These are phyloP conservation scores for Xanthoconium stramineum DNA, from an alignment of 768 basidiomycete species.

Conservation along the genomic window DNA sequence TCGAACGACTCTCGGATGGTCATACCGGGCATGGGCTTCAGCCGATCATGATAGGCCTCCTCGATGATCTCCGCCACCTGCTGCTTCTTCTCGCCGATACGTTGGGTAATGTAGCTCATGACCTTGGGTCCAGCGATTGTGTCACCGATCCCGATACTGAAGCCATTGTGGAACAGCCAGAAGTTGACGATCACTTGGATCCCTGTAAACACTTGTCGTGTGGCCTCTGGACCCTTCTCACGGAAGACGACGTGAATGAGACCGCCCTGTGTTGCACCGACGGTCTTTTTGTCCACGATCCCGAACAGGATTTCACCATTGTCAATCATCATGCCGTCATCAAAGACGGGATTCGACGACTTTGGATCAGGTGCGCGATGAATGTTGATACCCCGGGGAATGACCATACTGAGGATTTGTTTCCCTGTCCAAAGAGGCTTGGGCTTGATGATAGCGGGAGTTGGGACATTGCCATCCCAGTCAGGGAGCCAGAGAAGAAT, in stretches of 20 bases:
- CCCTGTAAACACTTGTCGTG: constrained; percentile 87
- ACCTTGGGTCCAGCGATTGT: constrained; percentile 91
- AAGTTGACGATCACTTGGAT: constrained; percentile 95
- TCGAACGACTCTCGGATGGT: constrained; percentile 99
- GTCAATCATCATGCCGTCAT: constrained; percentile 95
- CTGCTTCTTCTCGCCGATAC: constrained; percentile 77
- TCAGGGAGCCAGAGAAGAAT: constrained; percentile 97
- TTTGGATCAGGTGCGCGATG: constrained; percentile 76
- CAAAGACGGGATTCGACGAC: constrained; percentile 76
- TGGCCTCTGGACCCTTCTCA: constrained; percentile 93
- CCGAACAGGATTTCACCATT: constrained; percentile 96
- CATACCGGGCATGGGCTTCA: constrained; percentile 95
- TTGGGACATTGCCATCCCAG: constrained; percentile 93
- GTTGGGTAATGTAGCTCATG: constrained; percentile 82
- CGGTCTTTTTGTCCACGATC: constrained; percentile 98
- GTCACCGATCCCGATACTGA: constrained; percentile 98
- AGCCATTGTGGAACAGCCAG: constrained; percentile 98
- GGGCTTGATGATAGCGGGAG: constrained; percentile 92
- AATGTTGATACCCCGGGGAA: constrained; percentile 95
- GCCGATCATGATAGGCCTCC: constrained; percentile 78
- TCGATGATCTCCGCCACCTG: constrained; percentile 78
- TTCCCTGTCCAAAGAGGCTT: constrained; percentile 98
- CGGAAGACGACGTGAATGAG: constrained; percentile 96
- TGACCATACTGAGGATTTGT: constrained; percentile 87
- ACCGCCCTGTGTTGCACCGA: constrained; percentile 92